Evolutionary conservation across 768 basidiomycete species (phyloP).

Genomic region (Termitomyces sp.): DNA sequence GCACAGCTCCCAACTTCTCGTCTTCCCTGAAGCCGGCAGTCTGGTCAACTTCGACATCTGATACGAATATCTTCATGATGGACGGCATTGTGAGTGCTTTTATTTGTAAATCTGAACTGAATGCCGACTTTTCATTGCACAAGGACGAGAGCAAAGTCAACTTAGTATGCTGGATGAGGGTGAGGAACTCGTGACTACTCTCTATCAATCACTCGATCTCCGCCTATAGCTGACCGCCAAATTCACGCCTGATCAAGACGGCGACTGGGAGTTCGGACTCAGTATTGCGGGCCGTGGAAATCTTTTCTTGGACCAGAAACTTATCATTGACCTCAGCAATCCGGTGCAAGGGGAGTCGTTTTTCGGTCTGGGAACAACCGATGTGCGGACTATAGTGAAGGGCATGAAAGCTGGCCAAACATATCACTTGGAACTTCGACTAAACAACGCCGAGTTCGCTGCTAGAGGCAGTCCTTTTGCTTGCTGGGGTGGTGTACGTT

Average conservation of each 20-base stretch:
- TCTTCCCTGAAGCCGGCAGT: conserved; percentile 17
- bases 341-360: conserved; percentile 32
- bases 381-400: conserved; percentile 29
- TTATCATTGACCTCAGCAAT: conserved; percentile 41
- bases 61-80: conserved; percentile 31
- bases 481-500: conserved; percentile 36
- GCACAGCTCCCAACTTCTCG: conserved; percentile 21
- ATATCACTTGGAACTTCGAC: conserved; percentile 35
- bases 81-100: conserved; percentile 35
- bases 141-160: conserved; percentile 39
- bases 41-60: conserved; percentile 35
- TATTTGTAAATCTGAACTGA: not conserved
- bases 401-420: conserved; percentile 35
- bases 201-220: not conserved
- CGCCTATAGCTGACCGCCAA: conserved; percentile 31
- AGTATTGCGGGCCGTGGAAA: conserved; percentile 39
- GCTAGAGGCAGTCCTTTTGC: conserved; percentile 27
- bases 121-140: not conserved
- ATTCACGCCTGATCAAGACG: conserved; percentile 47
- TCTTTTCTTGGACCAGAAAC: conserved; percentile 46
- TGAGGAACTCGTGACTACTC: conserved; percentile 20
- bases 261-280: conserved; percentile 47
- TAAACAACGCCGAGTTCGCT: conserved; percentile 29
- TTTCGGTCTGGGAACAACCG: conserved; percentile 39
- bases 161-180: conserved; percentile 32